Percentiles rank a stretch among this genome's conserved stretches.
Conservation (phyloP, 768 basidiomycete genomes). For the Termitomyces sp. region DNA sequence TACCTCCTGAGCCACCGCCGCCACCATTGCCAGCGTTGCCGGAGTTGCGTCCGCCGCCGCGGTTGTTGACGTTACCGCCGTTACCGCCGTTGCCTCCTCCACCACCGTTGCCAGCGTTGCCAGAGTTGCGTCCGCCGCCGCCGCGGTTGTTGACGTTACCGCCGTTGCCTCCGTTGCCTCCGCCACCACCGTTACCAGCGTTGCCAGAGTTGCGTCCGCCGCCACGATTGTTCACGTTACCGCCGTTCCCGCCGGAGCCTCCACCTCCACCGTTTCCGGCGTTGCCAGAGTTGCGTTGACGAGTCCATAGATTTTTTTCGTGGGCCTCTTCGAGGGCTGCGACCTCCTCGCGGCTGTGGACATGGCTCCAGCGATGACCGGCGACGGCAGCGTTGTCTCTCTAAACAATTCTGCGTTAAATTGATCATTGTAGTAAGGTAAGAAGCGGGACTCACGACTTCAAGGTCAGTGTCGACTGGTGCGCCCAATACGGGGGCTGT, state of each 20-base stretch:
- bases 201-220: background rate
- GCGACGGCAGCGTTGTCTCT: background rate
- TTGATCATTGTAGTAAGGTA: too few species aligned
- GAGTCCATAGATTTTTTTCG: background rate
- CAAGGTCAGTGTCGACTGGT: background rate
- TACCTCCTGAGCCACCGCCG: background rate
- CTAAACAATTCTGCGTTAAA: background rate
- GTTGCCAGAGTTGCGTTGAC: background rate
- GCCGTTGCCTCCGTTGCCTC: constrained; percentile 1
- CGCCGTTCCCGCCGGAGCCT: background rate
- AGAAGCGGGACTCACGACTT: background rate
- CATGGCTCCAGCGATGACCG: too few species aligned
- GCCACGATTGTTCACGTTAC: background rate
- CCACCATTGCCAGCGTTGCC: constrained; percentile 5
- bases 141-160: constrained; percentile 2
- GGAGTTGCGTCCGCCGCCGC: background rate
- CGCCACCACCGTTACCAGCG: constrained; percentile 3
- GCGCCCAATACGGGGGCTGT: constrained; percentile 3
- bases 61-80: constrained; percentile 1
- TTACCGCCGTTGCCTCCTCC: constrained; percentile 1
- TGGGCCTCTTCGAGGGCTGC: background rate
- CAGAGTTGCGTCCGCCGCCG: background rate
- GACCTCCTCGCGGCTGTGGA: too few species aligned
- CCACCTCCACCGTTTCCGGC: constrained; percentile 3
- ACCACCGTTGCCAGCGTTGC: constrained; percentile 1